These are phyloP conservation scores for Cutaneotrichosporon daszewskae DNA, from an alignment of 1,284 basidiomycete genomes.

Conservation along the genomic window DNA sequence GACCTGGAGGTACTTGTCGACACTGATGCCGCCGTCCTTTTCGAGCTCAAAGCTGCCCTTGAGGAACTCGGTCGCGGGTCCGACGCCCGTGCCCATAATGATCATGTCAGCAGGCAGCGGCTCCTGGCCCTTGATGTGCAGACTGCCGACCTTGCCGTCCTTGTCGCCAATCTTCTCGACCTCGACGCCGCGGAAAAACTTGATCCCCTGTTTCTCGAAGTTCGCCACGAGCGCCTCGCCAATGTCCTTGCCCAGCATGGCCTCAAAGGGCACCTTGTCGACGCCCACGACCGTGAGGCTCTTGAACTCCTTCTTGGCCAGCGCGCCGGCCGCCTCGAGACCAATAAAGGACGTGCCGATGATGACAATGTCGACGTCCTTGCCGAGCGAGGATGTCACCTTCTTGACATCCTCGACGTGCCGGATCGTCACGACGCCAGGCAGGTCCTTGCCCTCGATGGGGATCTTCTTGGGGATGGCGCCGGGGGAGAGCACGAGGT, in stretches of 20 bases:
- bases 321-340: conserved; percentile 79
- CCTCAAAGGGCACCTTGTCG: conserved; percentile 76
- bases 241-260: conserved; percentile 72
- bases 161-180: conserved; percentile 64
- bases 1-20: conserved; percentile 73
- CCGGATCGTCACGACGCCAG: conserved; percentile 74
- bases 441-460: conserved; percentile 67
- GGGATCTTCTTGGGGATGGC: conserved; percentile 61
- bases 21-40: conserved; percentile 71
- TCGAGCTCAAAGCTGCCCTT: conserved; percentile 61
- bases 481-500: conserved; percentile 67
- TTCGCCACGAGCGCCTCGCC: conserved; percentile 75
- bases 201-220: conserved; percentile 72
- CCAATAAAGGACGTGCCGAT: conserved; percentile 91
- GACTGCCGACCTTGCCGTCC: conserved; percentile 25
- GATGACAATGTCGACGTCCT: conserved; percentile 72
- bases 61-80: conserved; percentile 76
- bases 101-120: conserved; percentile 71
- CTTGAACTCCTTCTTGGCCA: conserved; percentile 67
- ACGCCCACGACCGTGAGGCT: conserved; percentile 67
- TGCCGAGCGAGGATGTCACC: conserved; percentile 57
- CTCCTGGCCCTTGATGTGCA: conserved; percentile 63
- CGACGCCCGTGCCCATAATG: conserved; percentile 83
- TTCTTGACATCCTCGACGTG: conserved; percentile 66
- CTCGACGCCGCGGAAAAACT: conserved; percentile 71